Percentiles rank a stretch among this genome's conserved stretches.
Evolutionary conservation across 768 basidiomycete species (phyloP).

Genomic region (Suillus weaverae): DNA sequence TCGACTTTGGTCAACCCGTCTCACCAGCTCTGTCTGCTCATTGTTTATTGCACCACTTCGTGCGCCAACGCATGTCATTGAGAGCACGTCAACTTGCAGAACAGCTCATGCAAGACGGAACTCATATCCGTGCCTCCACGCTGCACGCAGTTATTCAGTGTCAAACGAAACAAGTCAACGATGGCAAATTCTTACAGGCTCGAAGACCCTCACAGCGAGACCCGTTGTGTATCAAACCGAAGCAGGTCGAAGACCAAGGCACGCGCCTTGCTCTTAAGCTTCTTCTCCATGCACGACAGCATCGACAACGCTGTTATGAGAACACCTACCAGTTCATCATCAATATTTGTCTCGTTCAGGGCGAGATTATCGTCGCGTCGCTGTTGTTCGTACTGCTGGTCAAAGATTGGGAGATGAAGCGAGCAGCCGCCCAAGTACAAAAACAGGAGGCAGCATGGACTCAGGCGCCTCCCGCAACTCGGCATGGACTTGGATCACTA

Average conservation of each 20-base stretch:
- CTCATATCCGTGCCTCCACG: conserved; percentile 49
- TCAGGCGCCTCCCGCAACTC: conserved; percentile 16
- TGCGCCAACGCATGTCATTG: conserved; percentile 49
- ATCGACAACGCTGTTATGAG: conserved; percentile 55
- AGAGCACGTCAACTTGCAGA: conserved; percentile 52
- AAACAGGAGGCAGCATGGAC: conserved; percentile 19
- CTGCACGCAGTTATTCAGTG: conserved; percentile 44
- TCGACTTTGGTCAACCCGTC: conserved; percentile 49
- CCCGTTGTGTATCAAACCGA: conserved; percentile 31
- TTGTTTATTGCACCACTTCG: conserved; percentile 60
- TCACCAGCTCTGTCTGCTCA: conserved; percentile 65
- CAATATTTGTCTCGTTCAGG: conserved; percentile 67
- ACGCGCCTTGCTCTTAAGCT: conserved; percentile 55
- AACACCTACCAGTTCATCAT: conserved; percentile 63
- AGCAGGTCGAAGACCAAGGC: conserved; percentile 38
- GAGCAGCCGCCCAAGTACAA: conserved; percentile 25
- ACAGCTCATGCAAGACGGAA: conserved; percentile 53
- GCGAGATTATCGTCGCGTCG: conserved; percentile 77
- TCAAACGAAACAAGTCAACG: conserved; percentile 16
- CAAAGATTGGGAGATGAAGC: conserved; percentile 57
- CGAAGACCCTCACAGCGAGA: conserved; percentile 15
- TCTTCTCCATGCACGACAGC: conserved; percentile 50
- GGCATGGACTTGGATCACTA: conserved; percentile 14
- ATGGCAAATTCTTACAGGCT: conserved; percentile 15
- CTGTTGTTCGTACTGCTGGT: conserved; percentile 65